phyloP scores from a whole-genome alignment of 805 yeast genomes.

The Wickerhamiella nectarea region DNA sequence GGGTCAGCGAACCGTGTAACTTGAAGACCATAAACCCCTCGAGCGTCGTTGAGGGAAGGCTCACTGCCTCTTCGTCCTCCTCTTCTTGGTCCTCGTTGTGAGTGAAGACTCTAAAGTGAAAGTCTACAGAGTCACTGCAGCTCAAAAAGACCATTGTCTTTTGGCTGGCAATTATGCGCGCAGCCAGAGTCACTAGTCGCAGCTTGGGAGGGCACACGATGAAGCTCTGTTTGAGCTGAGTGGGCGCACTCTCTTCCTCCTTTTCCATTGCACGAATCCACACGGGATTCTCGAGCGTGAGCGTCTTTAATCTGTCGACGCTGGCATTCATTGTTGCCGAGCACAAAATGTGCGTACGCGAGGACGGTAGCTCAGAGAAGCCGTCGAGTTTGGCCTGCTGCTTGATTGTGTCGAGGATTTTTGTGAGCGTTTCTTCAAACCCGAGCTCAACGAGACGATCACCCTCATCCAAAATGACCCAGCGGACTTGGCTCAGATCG shows the following conservation, averaged over 20 bases:
- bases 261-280: slow-evolving; percentile 38
- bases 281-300: slow-evolving; percentile 60
- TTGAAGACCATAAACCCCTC: slow-evolving; percentile 42
- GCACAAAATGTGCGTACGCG: slow-evolving; percentile 69
- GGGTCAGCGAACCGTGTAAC: slow-evolving; percentile 84
- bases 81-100: slow-evolving; percentile 27
- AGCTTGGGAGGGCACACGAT: slow-evolving; percentile 87
- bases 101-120: slow-evolving; percentile 66
- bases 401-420: slow-evolving; percentile 51
- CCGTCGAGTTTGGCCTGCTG: slow-evolving; percentile 26
- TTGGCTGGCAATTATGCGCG: slow-evolving; percentile 36
- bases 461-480: slow-evolving; percentile 92
- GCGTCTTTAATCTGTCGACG: slow-evolving; percentile 68
- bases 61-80: slow-evolving; percentile 30
- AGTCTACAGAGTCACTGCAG: slow-evolving; percentile 94
- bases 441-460: slow-evolving; percentile 93
- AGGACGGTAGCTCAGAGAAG: slow-evolving; percentile 39
- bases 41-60: slow-evolving; percentile 41
- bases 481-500: slow-evolving; percentile 59
- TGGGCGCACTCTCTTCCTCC: slow-evolving; percentile 51
- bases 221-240: slow-evolving; percentile 69
- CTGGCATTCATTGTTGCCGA: slow-evolving; percentile 85
- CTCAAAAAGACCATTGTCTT: slow-evolving; percentile 64
- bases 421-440: slow-evolving; percentile 80
- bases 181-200: slow-evolving; percentile 68